Evolutionary conservation across 768 basidiomycete genomes (phyloP).

Genomic region (Leucosporidium yakuticum): DNA sequence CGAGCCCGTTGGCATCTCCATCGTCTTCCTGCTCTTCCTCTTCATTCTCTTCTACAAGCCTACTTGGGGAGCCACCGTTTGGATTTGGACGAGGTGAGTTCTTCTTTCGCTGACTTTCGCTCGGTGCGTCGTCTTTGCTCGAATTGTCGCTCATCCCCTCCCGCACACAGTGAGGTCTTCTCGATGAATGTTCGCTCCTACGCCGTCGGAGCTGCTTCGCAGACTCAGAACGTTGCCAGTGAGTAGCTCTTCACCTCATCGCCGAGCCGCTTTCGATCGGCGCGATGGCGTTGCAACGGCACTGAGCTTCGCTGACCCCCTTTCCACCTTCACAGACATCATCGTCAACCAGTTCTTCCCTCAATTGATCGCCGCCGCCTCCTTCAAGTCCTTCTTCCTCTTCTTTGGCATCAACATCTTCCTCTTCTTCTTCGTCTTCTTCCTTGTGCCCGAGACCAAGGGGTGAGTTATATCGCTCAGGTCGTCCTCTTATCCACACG

Average conservation of each 20-base stretch:
- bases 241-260: too few species aligned
- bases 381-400: background rate
- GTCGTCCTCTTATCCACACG: too few species aligned
- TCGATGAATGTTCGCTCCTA: background rate
- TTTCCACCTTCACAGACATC: background rate
- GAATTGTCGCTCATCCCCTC: too few species aligned
- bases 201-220: background rate
- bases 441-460: background rate
- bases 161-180: background rate
- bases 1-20: background rate
- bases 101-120: too few species aligned
- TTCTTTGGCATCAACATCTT: constrained; percentile 1
- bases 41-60: constrained; percentile 5
- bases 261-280: too few species aligned
- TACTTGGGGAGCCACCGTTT: background rate
- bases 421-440: background rate
- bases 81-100: background rate
- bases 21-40: constrained; percentile 1
- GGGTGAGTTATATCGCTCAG: too few species aligned
- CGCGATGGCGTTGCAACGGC: too few species aligned
- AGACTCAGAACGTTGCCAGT: constrained; percentile 1
- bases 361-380: background rate
- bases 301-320: too few species aligned
- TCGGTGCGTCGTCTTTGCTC: too few species aligned
- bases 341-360: constrained; percentile 7